Evolutionary conservation across 768 basidiomycete species (phyloP).

Genomic region (Boletus tomentosulus): DNA sequence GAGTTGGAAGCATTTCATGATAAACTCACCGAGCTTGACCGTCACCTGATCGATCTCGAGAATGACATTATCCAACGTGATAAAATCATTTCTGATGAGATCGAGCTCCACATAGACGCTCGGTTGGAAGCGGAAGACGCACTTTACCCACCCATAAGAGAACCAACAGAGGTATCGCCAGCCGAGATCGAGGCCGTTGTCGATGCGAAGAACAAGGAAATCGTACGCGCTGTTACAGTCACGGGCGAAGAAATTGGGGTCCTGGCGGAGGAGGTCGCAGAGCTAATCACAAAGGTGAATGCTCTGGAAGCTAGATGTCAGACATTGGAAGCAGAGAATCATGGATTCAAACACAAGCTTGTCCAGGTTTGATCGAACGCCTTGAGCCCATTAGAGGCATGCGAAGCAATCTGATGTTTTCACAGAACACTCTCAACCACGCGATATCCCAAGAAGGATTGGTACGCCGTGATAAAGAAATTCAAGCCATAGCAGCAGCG

Average conservation of each 20-base stretch:
- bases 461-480: constrained; percentile 23
- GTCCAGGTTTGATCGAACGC: constrained; percentile 22
- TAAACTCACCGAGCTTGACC: constrained; percentile 25
- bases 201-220: constrained; percentile 19
- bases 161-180: constrained; percentile 13
- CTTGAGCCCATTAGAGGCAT: background rate
- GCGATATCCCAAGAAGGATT: constrained; percentile 10
- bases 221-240: constrained; percentile 10
- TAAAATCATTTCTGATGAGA: constrained; percentile 23
- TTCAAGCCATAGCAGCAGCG: constrained; percentile 29
- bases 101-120: constrained; percentile 29
- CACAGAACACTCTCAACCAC: constrained; percentile 13
- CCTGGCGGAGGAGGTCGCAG: constrained; percentile 30
- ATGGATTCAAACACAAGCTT: constrained; percentile 21
- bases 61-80: constrained; percentile 37
- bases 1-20: constrained; percentile 29
- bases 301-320: constrained; percentile 18
- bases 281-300: constrained; percentile 29
- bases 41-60: constrained; percentile 31
- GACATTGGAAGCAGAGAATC: constrained; percentile 27
- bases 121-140: constrained; percentile 26
- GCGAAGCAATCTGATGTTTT: constrained; percentile 1
- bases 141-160: constrained; percentile 20
- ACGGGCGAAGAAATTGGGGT: constrained; percentile 30
- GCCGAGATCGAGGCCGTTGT: constrained; percentile 26